phyloP scores from a whole-genome alignment of 495 filamentous ascomycete species.

The Venustampulla echinocandica region DNA sequence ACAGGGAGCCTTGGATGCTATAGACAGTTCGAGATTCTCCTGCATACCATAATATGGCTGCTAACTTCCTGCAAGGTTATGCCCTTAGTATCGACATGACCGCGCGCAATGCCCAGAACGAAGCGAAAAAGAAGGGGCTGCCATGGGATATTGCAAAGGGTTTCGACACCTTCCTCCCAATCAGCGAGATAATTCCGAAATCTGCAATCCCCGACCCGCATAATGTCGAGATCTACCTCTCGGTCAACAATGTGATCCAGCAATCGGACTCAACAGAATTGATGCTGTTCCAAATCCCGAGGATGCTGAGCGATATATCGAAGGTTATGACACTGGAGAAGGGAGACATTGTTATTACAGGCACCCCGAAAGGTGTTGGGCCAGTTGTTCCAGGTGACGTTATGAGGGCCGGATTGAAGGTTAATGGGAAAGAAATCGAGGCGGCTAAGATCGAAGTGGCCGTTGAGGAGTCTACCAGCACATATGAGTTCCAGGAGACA shows the following conservation, averaged over 20 bases:
- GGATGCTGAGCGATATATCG: conserved; percentile 80
- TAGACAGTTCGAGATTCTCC: conserved; percentile 38
- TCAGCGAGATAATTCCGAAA: conserved; percentile 70
- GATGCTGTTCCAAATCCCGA: conserved; percentile 89
- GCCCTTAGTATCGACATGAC: conserved; percentile 89
- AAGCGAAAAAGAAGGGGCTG: conserved; percentile 94
- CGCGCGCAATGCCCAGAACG: conserved; percentile 83
- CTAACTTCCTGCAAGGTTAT: conserved; percentile 47
- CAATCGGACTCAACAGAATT: conserved; percentile 82
- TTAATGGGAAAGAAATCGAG: conserved; percentile 75
- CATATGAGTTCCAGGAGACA: conserved; percentile 54
- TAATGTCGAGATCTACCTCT: conserved; percentile 73
- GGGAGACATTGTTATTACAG: conserved; percentile 88
- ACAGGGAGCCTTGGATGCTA: conserved; percentile 51
- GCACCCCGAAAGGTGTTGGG: conserved; percentile 94
- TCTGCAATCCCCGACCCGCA: conserved; percentile 76
- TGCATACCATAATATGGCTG: background rate
- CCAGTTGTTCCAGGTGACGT: conserved; percentile 77
- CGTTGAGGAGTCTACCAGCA: conserved; percentile 56
- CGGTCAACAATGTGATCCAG: conserved; percentile 61
- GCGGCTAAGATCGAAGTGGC: conserved; percentile 78
- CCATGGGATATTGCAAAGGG: conserved; percentile 95
- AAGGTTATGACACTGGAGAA: conserved; percentile 88
- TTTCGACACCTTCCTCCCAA: conserved; percentile 91
- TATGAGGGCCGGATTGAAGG: conserved; percentile 75